Percentiles rank a stretch among this genome's conserved stretches.
Conservation (phyloP, 208 protist species). For the Acanthamoeba triangularis region DNA sequence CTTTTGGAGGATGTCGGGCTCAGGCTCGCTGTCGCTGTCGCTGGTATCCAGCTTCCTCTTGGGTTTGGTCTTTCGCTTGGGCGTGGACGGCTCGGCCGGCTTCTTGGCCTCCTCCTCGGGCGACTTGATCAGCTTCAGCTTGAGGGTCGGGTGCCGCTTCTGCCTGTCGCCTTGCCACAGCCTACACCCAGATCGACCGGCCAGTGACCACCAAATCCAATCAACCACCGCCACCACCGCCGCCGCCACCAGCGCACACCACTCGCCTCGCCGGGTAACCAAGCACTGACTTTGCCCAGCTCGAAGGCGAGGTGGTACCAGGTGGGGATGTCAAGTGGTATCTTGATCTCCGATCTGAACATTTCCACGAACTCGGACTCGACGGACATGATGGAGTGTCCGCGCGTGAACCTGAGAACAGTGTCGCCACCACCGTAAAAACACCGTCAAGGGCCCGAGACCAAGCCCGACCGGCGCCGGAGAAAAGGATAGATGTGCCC, state of each 20-base stretch:
- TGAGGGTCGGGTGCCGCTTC: conserved; percentile 22
- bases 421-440: neutral
- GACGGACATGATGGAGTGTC: conserved; percentile 43
- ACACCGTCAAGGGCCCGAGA: neutral
- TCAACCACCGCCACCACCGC: neutral
- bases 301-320: conserved; percentile 14
- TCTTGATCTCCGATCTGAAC: conserved; percentile 30
- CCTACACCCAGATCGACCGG: neutral
- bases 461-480: too few relatives aligned
- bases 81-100: neutral
- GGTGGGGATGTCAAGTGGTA: conserved; percentile 1
- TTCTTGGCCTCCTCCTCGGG: conserved; percentile 10
- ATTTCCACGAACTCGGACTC: conserved; percentile 65
- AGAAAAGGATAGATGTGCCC: too few relatives aligned
- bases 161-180: conserved; percentile 20
- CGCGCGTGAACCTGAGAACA: neutral
- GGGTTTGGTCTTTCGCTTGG: neutral
- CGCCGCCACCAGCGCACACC: neutral
- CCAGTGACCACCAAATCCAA: neutral
- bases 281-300: neutral
- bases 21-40: conserved; percentile 27
- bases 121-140: conserved; percentile 3
- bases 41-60: neutral
- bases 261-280: neutral
- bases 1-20: conserved; percentile 33